Percentiles rank a stretch among this genome's conserved stretches.
Conservation (phyloP, 192 early-diverging fungal species). For the Linnemannia schmuckeri region DNA sequence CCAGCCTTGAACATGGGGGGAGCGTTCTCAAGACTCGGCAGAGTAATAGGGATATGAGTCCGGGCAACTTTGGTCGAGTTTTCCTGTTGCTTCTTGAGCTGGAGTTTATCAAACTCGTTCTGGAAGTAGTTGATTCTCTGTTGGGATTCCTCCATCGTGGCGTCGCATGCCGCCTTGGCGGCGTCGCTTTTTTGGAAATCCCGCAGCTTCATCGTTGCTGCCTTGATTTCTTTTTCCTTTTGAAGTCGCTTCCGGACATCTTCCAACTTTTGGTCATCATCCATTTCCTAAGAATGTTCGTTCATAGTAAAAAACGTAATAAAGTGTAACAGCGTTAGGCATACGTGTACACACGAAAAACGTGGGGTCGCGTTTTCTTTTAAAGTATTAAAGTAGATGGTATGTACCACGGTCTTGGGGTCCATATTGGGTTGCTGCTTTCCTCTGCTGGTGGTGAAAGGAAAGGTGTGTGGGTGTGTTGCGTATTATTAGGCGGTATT, state of each 20-base stretch:
- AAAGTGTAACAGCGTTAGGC: not conserved
- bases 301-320: not conserved
- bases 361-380: not conserved
- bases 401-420: slow-evolving; percentile 1
- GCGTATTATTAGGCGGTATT: not conserved
- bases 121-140: slow-evolving; percentile 78
- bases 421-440: not conserved
- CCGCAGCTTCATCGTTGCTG: slow-evolving; percentile 50
- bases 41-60: slow-evolving; percentile 36
- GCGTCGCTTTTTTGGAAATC: slow-evolving; percentile 47
- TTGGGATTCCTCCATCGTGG: slow-evolving; percentile 72
- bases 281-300: slow-evolving; percentile 29
- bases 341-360: no score
- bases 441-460: not conserved
- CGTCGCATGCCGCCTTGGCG: slow-evolving; percentile 77
- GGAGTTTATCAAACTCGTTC: slow-evolving; percentile 73
- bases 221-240: slow-evolving; percentile 56
- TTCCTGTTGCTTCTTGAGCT: slow-evolving; percentile 47
- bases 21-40: slow-evolving; percentile 38
- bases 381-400: not conserved
- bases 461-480: not conserved
- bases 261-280: slow-evolving; percentile 49
- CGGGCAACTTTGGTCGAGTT: slow-evolving; percentile 20
- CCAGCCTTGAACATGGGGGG: slow-evolving; percentile 35
- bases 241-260: slow-evolving; percentile 52